These are phyloP conservation scores for Cucurbita argyrosperma DNA, from an alignment of 306 rosid species.

Conservation along the genomic window DNA sequence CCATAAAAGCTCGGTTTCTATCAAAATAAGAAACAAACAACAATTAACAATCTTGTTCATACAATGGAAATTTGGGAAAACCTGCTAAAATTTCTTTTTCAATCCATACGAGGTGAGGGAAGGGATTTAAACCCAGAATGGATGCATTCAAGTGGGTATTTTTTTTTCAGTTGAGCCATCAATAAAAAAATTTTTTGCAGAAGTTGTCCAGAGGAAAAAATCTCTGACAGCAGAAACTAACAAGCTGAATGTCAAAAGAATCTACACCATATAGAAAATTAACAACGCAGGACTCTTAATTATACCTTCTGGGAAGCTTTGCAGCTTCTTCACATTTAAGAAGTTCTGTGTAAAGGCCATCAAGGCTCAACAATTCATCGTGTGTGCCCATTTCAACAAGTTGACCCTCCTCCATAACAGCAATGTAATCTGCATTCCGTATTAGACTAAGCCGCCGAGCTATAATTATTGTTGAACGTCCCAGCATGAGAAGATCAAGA, in stretches of 20 bases:
- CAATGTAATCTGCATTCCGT: constrained; percentile 96
- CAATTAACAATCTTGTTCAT: neutral
- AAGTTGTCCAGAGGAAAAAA: neutral
- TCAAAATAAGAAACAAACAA: neutral
- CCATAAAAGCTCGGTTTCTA: neutral
- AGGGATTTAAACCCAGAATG: neutral
- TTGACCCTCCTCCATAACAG: constrained; percentile 99
- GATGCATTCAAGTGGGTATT: neutral
- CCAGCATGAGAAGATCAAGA: constrained; percentile 93
- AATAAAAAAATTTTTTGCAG: neutral
- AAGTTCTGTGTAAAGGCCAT: constrained; percentile 93
- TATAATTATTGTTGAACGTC: constrained; percentile 93
- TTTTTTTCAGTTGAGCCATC: neutral
- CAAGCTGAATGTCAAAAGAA: neutral
- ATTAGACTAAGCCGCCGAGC: constrained; percentile 99
- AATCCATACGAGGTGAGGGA: neutral
- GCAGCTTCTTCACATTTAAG: constrained; percentile 95
- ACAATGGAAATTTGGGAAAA: neutral
- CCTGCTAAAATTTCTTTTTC: neutral
- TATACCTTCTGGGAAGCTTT: constrained; percentile 93
- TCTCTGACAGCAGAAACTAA: neutral
- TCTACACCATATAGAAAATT: neutral
- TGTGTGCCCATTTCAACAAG: constrained; percentile 99
- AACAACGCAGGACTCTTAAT: neutral
- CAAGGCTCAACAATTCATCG: constrained; percentile 63